phyloP scores from a whole-genome alignment of 306 rosid genomes.

The Leucaena leucocephala region DNA sequence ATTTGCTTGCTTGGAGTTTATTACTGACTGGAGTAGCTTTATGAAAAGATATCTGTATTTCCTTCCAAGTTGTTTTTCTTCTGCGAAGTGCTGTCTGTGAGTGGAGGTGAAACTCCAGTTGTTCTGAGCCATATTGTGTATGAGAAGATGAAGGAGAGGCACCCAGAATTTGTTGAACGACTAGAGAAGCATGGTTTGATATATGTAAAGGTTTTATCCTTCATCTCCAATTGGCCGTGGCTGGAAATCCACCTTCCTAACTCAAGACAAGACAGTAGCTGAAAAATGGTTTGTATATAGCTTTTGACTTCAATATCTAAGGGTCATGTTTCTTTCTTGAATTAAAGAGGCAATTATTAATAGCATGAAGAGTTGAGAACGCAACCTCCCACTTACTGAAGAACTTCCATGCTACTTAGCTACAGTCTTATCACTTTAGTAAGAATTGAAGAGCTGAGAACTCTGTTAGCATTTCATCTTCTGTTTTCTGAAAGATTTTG shows the following conservation, averaged over 20 bases:
- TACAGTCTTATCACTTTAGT: not conserved
- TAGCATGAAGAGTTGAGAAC: too few species aligned
- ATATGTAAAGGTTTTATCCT: constrained; percentile 72
- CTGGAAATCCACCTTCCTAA: constrained; percentile 96
- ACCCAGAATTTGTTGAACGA: constrained; percentile 71
- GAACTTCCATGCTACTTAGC: too few species aligned
- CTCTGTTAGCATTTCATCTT: not conserved
- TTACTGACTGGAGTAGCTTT: too few species aligned
- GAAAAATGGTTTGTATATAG: constrained; percentile 64
- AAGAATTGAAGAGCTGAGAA: not conserved
- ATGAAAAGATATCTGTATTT: too few species aligned
- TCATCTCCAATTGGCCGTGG: constrained; percentile 91
- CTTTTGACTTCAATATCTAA: not conserved
- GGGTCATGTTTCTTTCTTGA: not conserved
- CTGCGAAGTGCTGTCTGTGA: constrained; percentile 75
- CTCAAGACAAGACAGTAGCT: constrained; percentile 69
- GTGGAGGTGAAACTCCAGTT: constrained; percentile 89
- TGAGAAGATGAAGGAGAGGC: constrained; percentile 65
- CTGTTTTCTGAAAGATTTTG: too few species aligned
- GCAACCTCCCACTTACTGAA: too few species aligned
- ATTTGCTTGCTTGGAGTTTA: not conserved
- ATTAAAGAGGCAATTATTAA: too few species aligned
- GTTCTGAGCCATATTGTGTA: constrained; percentile 82
- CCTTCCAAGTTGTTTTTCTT: constrained; percentile 83
- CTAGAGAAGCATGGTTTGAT: constrained; percentile 73